Percentiles rank a stretch among this genome's conserved stretches.
phyloP scores from a whole-genome alignment of 768 basidiomycete species.

The Amanita polypyramis region DNA sequence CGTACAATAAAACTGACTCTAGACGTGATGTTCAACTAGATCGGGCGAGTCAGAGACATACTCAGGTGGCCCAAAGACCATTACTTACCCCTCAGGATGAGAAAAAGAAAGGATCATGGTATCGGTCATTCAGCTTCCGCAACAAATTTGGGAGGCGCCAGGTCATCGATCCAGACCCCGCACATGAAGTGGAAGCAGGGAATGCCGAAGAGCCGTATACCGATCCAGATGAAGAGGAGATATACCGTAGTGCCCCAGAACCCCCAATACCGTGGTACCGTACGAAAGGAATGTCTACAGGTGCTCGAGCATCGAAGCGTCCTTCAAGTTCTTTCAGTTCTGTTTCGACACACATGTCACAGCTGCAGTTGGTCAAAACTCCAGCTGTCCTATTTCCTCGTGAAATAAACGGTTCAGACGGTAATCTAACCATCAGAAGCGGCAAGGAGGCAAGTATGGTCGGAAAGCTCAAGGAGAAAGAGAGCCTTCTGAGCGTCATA shows the following conservation, averaged over 20 bases:
- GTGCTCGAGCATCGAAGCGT: slow-evolving; percentile 13
- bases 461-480: slow-evolving; percentile 17
- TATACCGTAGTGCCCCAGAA: slow-evolving; percentile 12
- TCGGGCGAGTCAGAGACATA: not conserved
- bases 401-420: slow-evolving; percentile 7
- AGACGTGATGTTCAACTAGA: not conserved
- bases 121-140: slow-evolving; percentile 26
- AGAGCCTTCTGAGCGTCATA: slow-evolving; percentile 25
- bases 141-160: slow-evolving; percentile 19
- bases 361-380: slow-evolving; percentile 23
- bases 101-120: slow-evolving; percentile 30
- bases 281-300: slow-evolving; percentile 9
- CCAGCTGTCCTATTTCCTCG: slow-evolving; percentile 9
- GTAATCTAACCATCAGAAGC: slow-evolving; percentile 16
- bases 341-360: slow-evolving; percentile 22
- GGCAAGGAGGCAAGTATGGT: slow-evolving; percentile 9
- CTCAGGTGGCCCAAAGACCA: slow-evolving; percentile 5
- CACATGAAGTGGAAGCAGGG: slow-evolving; percentile 3
- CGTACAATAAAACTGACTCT: not conserved
- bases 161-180: slow-evolving; percentile 23
- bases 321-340: slow-evolving; percentile 16
- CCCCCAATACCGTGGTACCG: slow-evolving; percentile 22
- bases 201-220: not conserved
- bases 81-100: slow-evolving; percentile 18
- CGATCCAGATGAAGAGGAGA: slow-evolving; percentile 8